Base-by-base conservation (phyloP, 2,329 filamentous ascomycete species). In the Fusarium stilboides region DNA sequence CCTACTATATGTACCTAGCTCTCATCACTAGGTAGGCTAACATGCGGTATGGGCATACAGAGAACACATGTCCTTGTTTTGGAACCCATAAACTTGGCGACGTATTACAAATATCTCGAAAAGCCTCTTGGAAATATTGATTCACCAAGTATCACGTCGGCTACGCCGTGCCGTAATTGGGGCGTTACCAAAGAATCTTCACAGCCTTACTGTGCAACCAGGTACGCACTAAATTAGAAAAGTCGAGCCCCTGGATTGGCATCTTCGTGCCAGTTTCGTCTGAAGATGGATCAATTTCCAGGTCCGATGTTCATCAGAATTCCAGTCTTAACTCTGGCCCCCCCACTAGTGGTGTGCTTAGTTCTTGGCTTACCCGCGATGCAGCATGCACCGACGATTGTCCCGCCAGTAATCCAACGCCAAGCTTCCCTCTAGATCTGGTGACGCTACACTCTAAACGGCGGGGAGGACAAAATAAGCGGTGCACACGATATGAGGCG, bases 171-270 rank as follows among this genome's bases (percentile, higher is more conserved):
- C 50, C 37, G 61, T 36, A 45, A 54, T 49, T 65, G 61, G 46
- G 53, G 31, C 33, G 46, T 34, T n/a, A 44, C 31, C 36, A 33
- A 33, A 50, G 17, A 36, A 34, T 36, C 28, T 22, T 65, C 46
- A n/a, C 31, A 65, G 62, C 61, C 62, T 65, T 65, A 40, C 39
- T 47, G 62, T 65, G 44, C 42, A 65, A 54, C 62, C 20, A 20
- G 31, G 20, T 37, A 52, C 22, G 8, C 26, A 20, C 28, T 34
- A 20, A 46, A 34, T 15, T 19, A 34, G 33, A 55, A 33, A 12
- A 13, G 31, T 20, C 19, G 33, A 31, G 31, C 20, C 39, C 47
- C 47, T 50, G 33, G 28, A 28, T 31, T 53, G 40, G 28, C 57
- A 28, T 28, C 28, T 47, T 57, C 22, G 47, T 47, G 19, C 57